These are phyloP conservation scores for Teratosphaeria epicoccoides DNA, from an alignment of 2,329 filamentous ascomycete species.

Conservation along the genomic window DNA sequence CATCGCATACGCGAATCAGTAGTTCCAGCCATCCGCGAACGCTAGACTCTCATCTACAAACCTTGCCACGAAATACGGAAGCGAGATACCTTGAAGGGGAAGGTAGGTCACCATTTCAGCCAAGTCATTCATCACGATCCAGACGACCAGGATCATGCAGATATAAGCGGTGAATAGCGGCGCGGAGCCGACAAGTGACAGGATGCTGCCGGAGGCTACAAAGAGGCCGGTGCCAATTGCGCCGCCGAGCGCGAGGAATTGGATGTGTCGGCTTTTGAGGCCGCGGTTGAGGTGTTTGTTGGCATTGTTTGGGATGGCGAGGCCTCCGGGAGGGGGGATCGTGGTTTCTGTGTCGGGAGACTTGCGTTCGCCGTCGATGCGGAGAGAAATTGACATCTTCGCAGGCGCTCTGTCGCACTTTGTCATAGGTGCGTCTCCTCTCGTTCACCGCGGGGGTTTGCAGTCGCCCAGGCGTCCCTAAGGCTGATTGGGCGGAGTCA, in stretches of 20 bases:
- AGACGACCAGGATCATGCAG: conserved; percentile 29
- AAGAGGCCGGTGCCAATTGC: conserved; percentile 23
- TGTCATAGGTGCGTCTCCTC: no score
- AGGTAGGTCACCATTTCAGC: conserved; percentile 48
- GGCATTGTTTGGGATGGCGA: not conserved
- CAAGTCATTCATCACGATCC: conserved; percentile 33
- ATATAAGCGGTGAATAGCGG: conserved; percentile 30
- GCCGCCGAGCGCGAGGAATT: conserved; percentile 45
- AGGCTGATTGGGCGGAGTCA: not conserved
- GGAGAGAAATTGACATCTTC: not conserved
- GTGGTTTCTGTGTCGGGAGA: not conserved
- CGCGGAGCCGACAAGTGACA: conserved; percentile 21
- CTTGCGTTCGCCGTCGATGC: not conserved
- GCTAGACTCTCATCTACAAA: conserved; percentile 49
- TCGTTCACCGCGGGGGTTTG: not conserved
- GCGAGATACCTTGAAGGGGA: conserved; percentile 42
- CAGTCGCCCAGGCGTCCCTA: no score
- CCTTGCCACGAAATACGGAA: conserved; percentile 46
- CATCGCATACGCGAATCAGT: conserved; percentile 39
- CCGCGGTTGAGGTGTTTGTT: not conserved
- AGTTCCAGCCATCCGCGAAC: conserved; percentile 33
- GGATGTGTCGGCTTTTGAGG: conserved; percentile 47
- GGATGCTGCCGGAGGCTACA: conserved; percentile 18
- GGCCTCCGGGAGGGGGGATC: not conserved
- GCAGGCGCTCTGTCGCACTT: not conserved